Evolutionary conservation across 176 grass and related monocot genomes (phyloP), one percentile per base, ranked within the genome.

Genomic region (Oryza meyeriana): DNA sequence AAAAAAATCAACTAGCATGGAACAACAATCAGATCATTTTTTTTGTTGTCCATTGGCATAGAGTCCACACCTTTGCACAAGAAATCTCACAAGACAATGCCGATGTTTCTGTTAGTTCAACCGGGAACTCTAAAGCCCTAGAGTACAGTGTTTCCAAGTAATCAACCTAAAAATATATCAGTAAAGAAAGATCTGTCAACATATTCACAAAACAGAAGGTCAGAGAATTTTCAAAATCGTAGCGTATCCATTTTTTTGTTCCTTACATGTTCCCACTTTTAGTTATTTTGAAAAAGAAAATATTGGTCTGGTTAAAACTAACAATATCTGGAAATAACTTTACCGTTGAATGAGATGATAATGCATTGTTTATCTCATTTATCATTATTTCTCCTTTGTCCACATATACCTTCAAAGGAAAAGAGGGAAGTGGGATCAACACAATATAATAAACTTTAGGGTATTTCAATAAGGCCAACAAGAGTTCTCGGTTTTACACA

Each of bases 301-400:
- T 38, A 50, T 31, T 52, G 33, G 2, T 74, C 61, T 83, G 34
- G 20, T 78, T 27, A 72, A 61, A 69, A 63, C 33, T 76, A 69
- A 40, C 10, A 69, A 82, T 11, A 74, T 24, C 7, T 73, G 52
- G 14, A 35, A 16, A 64, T 47, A 70, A 47, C 38, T 86, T 97
- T 92, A 97, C 94, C 69, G 16, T 91, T 79, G 71, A 83, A 70
- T 40, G 18, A 78, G 92, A 91, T 82, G 88, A 97, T 84, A 94
- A 85, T 9, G 90, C 88, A 70, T 40, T 61, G 25, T 91, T 84
- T 81, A 97, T 85, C 85, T 97, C 85, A 76, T 31, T 79, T 78
- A 91, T 87, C 65, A 97, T 62, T 50, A 57, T 59, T 81, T 87
- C 86, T 74, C 83, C 94, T 84, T 87, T 81, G 70, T 89, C 90